Conservation (phyloP, 257 asterid species). For the Anisodus acutangulus region DNA sequence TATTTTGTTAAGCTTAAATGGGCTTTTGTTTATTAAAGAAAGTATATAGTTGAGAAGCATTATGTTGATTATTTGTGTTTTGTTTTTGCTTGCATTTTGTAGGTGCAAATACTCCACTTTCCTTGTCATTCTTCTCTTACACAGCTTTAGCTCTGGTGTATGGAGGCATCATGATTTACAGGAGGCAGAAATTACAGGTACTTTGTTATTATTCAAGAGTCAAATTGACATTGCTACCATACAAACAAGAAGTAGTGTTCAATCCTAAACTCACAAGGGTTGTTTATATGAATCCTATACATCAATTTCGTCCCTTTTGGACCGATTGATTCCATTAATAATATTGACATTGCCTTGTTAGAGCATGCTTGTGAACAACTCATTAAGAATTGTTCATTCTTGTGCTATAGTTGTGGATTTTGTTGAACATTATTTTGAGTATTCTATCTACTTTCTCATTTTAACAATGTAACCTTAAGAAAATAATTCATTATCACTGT, state of each 20-base stretch:
- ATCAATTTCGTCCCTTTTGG: no score
- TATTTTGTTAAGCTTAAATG: neutral
- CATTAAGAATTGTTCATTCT: neutral
- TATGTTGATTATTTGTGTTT: neutral
- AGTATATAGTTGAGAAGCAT: neutral
- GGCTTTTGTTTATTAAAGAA: neutral
- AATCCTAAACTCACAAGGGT: no score
- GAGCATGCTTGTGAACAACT: neutral
- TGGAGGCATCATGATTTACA: constrained; percentile 62
- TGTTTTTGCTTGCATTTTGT: constrained; percentile 1
- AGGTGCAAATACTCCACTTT: constrained; percentile 77
- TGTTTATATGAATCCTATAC: no score
- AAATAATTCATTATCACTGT: neutral
- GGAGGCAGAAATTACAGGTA: constrained; percentile 66
- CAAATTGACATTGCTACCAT: no score
- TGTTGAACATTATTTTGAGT: no score
- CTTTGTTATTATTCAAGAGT: neutral
- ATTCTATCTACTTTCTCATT: no score
- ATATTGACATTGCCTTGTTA: no score
- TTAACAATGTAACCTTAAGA: no score
- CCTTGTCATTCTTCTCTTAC: constrained; percentile 66
- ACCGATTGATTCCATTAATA: no score
- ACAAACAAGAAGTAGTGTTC: no score
- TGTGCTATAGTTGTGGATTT: neutral
- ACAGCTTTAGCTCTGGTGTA: constrained; percentile 58